Base-by-base conservation (phyloP, 345 rosid species). In the Kandelia obovata region DNA sequence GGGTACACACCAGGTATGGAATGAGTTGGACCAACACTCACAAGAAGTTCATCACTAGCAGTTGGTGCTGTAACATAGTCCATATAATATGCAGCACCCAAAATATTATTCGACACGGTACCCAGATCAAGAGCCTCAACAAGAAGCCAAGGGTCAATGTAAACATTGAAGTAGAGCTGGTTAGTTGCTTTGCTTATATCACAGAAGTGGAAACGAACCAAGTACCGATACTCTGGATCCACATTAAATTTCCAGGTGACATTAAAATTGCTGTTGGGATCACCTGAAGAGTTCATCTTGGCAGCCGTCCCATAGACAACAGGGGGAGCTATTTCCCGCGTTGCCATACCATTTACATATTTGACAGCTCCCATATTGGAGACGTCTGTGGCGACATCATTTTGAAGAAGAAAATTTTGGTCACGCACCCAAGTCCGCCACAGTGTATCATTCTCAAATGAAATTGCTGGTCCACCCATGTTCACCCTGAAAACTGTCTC, bases 391-490 rank as follows among this genome's bases (percentile, higher is more conserved):
- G 83, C 97, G 28, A 84, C 75, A 75, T 83, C 87, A 53, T 60
- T 43, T 20, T 70, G 65, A 0, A 70, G 10, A 3, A 85, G 78
- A 77, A 76, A 91, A 60, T 31, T 73, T 10, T 73, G 75, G 64
- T 91, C 98, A 1, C 90, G 80, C 67, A 84, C 80, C 98, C 98
- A 94, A 73, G 83, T 91, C 67, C 98, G 81, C 68, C 85, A 80
- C 30, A 94, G 91, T 20, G 92, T 83, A 73, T 94, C 98, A 58
- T 83, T 86, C 20, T 23, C 65, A 28, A 73, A 74, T 20, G 89
- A 74, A 52, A 94, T 76, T 1, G 65, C 53, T 0, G 87, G 73
- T 51, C 98, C 98, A 3, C 98, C 98, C 98, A 94, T 91, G 77
- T 94, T 94, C 71, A 91, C 84, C 75, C 98, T 88, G 71, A 77